Evolutionary conservation across 140 eudicot species (phyloP).

Genomic region (Ambrosia hybrid): DNA sequence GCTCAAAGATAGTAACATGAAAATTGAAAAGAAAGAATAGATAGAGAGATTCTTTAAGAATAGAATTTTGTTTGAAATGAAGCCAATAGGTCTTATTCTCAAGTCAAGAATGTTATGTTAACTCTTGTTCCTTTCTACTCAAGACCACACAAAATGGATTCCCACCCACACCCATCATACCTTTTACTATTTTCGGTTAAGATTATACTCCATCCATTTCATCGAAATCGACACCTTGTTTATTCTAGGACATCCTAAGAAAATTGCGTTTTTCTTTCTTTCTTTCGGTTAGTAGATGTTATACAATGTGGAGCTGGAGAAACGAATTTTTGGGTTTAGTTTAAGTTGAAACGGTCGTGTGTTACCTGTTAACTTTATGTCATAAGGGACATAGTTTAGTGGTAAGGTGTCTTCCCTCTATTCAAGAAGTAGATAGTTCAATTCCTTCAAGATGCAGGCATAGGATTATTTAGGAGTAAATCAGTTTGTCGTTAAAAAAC

Average conservation of each 20-base stretch:
- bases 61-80: constrained; percentile 53
- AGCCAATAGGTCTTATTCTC: constrained; percentile 51
- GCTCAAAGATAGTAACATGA: constrained; percentile 23
- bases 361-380: too few species aligned
- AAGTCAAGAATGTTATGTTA: constrained; percentile 52
- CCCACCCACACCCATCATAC: constrained; percentile 45
- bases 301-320: not conserved
- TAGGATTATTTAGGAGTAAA: too few species aligned
- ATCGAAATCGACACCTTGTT: constrained; percentile 13
- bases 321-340: not conserved
- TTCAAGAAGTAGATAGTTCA: too few species aligned
- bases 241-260: constrained; percentile 5
- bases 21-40: constrained; percentile 30
- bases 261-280: not conserved
- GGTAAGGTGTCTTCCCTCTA: too few species aligned
- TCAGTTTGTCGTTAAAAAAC: too few species aligned
- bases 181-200: constrained; percentile 43
- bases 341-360: not conserved
- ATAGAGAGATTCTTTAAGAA: constrained; percentile 51
- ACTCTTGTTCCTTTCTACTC: constrained; percentile 49
- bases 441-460: too few species aligned
- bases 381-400: too few species aligned
- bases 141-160: constrained; percentile 85
- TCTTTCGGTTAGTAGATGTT: not conserved
- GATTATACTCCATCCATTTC: constrained; percentile 39